Conservation (phyloP, 441 rosid genomes). For the Macaranga tanarius region DNA sequence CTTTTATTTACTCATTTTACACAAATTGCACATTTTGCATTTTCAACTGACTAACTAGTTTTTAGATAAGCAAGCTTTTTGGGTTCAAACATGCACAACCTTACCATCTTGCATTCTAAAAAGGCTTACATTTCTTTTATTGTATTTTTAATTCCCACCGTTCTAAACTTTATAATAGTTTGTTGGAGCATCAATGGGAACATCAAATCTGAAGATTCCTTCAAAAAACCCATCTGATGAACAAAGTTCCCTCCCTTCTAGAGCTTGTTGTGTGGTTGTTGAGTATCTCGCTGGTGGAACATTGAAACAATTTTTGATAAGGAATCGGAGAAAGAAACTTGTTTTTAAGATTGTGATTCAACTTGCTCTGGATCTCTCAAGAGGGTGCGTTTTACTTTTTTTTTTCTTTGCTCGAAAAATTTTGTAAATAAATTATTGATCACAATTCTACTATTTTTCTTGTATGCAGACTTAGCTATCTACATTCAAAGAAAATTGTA, state of each 20-base stretch:
- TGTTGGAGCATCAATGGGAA: conserved; percentile 87
- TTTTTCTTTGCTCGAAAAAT: not conserved
- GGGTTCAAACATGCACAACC: not conserved
- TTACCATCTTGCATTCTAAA: not conserved
- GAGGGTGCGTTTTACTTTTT: conserved; percentile 50
- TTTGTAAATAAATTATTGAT: not conserved
- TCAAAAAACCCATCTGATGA: conserved; percentile 37
- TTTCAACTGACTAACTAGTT: not conserved
- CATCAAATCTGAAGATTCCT: conserved; percentile 72
- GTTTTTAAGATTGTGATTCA: conserved; percentile 67
- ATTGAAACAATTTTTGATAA: conserved; percentile 61
- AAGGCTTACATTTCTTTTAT: not conserved
- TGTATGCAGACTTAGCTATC: conserved; percentile 71
- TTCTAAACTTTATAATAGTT: conserved; percentile 40
- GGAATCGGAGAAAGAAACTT: conserved; percentile 69
- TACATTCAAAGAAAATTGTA: conserved; percentile 83
- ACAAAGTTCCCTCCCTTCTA: conserved; percentile 47
- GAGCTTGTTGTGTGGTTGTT: conserved; percentile 83
- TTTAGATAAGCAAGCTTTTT: not conserved
- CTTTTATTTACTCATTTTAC: conserved; percentile 10
- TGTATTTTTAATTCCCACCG: not conserved
- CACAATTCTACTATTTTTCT: conserved; percentile 1
- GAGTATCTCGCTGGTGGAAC: conserved; percentile 84
- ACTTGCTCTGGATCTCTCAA: conserved; percentile 78
- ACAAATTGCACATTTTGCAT: not conserved